These are phyloP conservation scores for Drechmeria coniospora DNA, from an alignment of 2,329 filamentous ascomycete species.

Conservation along the genomic window DNA sequence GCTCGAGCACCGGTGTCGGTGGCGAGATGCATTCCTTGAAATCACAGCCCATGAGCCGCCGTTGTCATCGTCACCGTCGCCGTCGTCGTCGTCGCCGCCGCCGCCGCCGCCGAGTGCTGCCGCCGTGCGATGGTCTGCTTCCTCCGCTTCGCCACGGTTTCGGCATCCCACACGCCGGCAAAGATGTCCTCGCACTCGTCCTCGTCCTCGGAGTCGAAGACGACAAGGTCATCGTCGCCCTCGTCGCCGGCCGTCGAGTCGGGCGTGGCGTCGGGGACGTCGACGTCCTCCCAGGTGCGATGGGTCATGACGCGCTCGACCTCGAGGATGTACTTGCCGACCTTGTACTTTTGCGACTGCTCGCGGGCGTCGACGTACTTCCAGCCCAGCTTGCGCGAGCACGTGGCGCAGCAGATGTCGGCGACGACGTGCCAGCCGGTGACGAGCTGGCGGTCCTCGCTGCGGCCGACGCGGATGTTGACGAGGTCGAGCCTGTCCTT, in stretches of 20 bases:
- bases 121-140: constrained; percentile 18
- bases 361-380: constrained; percentile 52
- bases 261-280: too few relatives aligned
- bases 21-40: too few relatives aligned
- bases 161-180: constrained; percentile 43
- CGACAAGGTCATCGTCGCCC: constrained; percentile 14
- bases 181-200: constrained; percentile 55
- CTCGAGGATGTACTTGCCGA: constrained; percentile 54
- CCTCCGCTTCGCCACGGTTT: constrained; percentile 31
- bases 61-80: background rate
- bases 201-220: constrained; percentile 49
- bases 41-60: too few relatives aligned
- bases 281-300: constrained; percentile 32
- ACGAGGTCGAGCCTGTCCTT: constrained; percentile 16
- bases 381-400: constrained; percentile 45
- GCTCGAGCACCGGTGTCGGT: too few relatives aligned
- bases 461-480: constrained; percentile 39
- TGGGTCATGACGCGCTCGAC: constrained; percentile 38
- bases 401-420: constrained; percentile 43
- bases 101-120: constrained; percentile 5
- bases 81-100: background rate
- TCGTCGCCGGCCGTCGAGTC: too few relatives aligned
- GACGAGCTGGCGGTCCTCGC: constrained; percentile 40
- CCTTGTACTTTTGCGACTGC: constrained; percentile 46
- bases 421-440: constrained; percentile 50